Conservation (phyloP, 495 filamentous ascomycete species). For the Neurospora hispaniola region DNA sequence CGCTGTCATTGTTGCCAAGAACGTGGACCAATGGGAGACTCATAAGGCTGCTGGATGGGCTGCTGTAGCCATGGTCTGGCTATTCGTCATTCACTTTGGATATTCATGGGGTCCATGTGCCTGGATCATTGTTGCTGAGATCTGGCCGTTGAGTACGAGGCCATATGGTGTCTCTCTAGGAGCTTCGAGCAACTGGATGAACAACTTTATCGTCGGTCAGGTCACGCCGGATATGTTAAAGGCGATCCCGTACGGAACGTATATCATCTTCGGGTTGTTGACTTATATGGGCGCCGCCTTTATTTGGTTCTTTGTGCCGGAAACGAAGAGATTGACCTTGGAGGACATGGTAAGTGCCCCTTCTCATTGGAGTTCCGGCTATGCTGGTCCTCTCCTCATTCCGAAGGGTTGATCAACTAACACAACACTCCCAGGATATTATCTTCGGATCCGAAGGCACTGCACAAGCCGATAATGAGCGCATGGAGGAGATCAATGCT, state of each 20-base stretch:
- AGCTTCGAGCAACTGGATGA: slow-evolving; percentile 51
- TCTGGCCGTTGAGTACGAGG: slow-evolving; percentile 66
- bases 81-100: slow-evolving; percentile 74
- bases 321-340: slow-evolving; percentile 56
- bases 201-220: slow-evolving; percentile 49
- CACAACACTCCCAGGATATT: slow-evolving; percentile 40
- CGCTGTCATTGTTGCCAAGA: slow-evolving; percentile 58
- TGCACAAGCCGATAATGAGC: slow-evolving; percentile 58
- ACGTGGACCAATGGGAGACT: slow-evolving; percentile 44
- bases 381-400: neutral
- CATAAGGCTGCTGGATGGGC: slow-evolving; percentile 65
- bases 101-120: slow-evolving; percentile 64
- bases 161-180: slow-evolving; percentile 65
- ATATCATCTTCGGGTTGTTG: slow-evolving; percentile 66
- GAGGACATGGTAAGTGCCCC: slow-evolving; percentile 41
- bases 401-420: neutral
- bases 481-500: slow-evolving; percentile 61
- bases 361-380: neutral
- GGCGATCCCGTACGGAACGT: slow-evolving; percentile 63
- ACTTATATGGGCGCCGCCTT: slow-evolving; percentile 61
- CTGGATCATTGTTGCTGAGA: slow-evolving; percentile 64
- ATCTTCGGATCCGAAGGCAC: slow-evolving; percentile 65
- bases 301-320: slow-evolving; percentile 63
- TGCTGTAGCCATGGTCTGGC: slow-evolving; percentile 70
- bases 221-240: slow-evolving; percentile 69